Evolutionary conservation across 2,329 filamentous ascomycete species (phyloP).

Genomic region (Fusarium globosum): DNA sequence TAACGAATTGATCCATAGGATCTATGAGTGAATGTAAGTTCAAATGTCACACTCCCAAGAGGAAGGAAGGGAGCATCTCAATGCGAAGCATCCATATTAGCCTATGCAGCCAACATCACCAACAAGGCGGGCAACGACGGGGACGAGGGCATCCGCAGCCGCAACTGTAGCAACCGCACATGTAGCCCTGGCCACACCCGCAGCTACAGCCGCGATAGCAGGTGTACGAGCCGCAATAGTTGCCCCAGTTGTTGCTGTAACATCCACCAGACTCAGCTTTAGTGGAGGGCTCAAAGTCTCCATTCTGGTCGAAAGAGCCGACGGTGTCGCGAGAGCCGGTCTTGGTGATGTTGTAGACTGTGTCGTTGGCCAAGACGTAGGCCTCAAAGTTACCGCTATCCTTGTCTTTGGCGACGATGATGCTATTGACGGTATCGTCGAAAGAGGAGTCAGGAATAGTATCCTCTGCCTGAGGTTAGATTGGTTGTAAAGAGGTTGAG

Average conservation of each 20-base stretch:
- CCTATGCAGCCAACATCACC: background rate
- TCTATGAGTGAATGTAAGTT: background rate
- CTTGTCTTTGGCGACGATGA: background rate
- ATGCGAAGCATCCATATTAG: fast-evolving
- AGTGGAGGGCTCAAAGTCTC: background rate
- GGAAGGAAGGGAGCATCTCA: background rate
- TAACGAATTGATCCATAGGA: background rate
- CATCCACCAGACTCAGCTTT: background rate
- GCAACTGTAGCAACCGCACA: background rate
- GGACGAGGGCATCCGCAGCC: background rate
- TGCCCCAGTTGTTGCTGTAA: background rate
- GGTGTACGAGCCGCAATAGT: background rate
- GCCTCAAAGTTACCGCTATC: background rate
- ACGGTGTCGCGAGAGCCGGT: background rate
- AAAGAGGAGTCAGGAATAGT: background rate
- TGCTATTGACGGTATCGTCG: background rate
- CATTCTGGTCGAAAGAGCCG: fast-evolving
- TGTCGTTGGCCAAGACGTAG: background rate
- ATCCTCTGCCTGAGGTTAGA: background rate
- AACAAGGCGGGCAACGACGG: background rate
- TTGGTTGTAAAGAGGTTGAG: fast-evolving
- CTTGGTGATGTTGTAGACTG: background rate
- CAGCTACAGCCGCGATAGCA: background rate
- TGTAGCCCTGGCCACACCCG: background rate
- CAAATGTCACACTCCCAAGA: background rate